Percentiles rank a stretch among this genome's conserved stretches.
Evolutionary conservation across 1,284 basidiomycete genomes (phyloP).

Genomic region (Cutaneotrichosporon mucoides): DNA sequence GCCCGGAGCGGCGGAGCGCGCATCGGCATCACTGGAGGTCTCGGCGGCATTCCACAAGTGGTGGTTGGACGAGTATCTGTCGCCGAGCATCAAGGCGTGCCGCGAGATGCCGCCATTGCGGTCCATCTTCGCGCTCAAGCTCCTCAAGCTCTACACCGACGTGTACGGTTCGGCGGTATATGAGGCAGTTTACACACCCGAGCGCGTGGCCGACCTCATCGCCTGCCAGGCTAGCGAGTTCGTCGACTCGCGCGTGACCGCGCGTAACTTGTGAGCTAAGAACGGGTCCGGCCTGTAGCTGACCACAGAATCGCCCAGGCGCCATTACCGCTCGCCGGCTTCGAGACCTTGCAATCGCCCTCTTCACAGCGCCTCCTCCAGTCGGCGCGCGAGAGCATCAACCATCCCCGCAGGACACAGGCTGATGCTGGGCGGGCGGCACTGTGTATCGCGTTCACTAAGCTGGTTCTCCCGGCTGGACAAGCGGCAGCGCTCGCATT

Average conservation of each 20-base stretch:
- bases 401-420: slow-evolving; percentile 43
- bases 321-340: slow-evolving; percentile 35
- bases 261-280: slow-evolving; percentile 38
- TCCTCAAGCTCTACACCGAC: slow-evolving; percentile 32
- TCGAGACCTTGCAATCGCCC: slow-evolving; percentile 22
- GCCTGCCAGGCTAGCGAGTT: slow-evolving; percentile 46
- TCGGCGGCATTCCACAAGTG: slow-evolving; percentile 22
- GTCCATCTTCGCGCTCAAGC: slow-evolving; percentile 29
- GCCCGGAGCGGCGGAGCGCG: background rate
- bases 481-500: slow-evolving; percentile 20
- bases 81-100: slow-evolving; percentile 23
- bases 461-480: slow-evolving; percentile 21
- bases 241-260: slow-evolving; percentile 36
- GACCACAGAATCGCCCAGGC: slow-evolving; percentile 32
- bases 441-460: slow-evolving; percentile 38
- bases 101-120: slow-evolving; percentile 30
- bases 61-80: slow-evolving; percentile 30
- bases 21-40: background rate
- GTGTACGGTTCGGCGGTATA: slow-evolving; percentile 23
- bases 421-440: slow-evolving; percentile 47
- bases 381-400: slow-evolving; percentile 31
- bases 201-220: slow-evolving; percentile 34
- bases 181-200: slow-evolving; percentile 28
- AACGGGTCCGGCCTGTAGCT: background rate
- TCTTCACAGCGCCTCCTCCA: slow-evolving; percentile 19